phyloP scores from a whole-genome alignment of 2,329 filamentous ascomycete species.

The Xylariaceae sp. region DNA sequence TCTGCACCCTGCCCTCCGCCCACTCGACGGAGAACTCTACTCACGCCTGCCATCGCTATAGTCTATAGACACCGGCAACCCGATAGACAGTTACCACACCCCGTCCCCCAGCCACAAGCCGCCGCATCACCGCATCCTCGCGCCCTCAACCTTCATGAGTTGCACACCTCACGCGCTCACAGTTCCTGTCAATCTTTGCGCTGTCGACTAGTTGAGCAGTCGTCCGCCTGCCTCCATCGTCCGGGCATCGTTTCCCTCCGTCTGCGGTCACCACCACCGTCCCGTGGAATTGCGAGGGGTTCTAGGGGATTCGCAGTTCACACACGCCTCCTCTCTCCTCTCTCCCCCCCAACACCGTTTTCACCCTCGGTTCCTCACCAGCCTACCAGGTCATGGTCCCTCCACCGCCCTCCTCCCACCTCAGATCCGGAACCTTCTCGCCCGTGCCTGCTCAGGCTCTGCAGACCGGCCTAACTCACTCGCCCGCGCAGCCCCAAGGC shows the following conservation, averaged over 20 bases:
- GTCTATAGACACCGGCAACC: too few relatives aligned
- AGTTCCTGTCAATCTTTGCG: not conserved
- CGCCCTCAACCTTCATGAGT: too few relatives aligned
- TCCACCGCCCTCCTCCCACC: constrained; percentile 33
- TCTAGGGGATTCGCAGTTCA: constrained; percentile 27
- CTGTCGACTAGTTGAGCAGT: constrained; percentile 7
- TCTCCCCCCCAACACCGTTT: constrained; percentile 20
- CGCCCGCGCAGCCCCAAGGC: constrained; percentile 57
- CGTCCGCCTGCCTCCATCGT: not conserved
- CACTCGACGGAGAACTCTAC: too few relatives aligned
- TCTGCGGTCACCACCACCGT: constrained; percentile 12
- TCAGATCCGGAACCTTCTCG: constrained; percentile 63
- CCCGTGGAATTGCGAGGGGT: constrained; percentile 28
- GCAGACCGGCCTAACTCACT: constrained; percentile 55
- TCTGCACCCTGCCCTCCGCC: too few relatives aligned
- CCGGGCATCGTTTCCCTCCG: not conserved
- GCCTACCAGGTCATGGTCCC: constrained; percentile 37
- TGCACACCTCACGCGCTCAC: too few relatives aligned
- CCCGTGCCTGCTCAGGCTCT: constrained; percentile 57
- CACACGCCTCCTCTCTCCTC: not conserved
- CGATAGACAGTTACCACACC: too few relatives aligned
- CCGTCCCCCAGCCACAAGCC: too few relatives aligned
- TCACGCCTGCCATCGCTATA: too few relatives aligned
- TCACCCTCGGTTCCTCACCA: constrained; percentile 23
- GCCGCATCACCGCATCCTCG: too few relatives aligned